phyloP scores from a whole-genome alignment of 2,329 filamentous ascomycete genomes.

The Volutella citrinella region DNA sequence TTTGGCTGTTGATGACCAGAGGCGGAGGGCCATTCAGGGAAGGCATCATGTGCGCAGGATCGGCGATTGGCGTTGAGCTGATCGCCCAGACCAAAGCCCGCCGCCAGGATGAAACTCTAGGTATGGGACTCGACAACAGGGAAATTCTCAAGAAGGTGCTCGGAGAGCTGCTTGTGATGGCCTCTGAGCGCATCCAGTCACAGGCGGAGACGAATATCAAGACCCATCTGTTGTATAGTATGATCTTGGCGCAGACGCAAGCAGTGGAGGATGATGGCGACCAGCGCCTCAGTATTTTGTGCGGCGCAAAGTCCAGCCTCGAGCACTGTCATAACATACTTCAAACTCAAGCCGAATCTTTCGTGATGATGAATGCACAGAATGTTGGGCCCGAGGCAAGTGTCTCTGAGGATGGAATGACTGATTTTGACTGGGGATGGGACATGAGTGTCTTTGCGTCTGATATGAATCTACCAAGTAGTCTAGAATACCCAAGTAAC shows the following conservation, averaged over 20 bases:
- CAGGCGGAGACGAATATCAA: constrained; percentile 45
- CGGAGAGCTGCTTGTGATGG: constrained; percentile 23
- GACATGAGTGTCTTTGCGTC: too few relatives aligned
- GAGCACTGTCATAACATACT: constrained; percentile 29
- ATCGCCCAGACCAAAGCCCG: constrained; percentile 29
- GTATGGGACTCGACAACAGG: constrained; percentile 22
- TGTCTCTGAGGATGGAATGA: too few relatives aligned
- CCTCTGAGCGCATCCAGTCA: constrained; percentile 31
- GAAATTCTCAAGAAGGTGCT: constrained; percentile 32
- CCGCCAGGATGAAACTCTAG: constrained; percentile 26
- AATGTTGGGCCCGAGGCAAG: too few relatives aligned
- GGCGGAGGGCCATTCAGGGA: constrained; percentile 42
- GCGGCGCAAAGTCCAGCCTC: constrained; percentile 32
- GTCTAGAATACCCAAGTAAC: too few relatives aligned
- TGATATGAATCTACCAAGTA: too few relatives aligned
- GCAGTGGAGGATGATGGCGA: constrained; percentile 26
- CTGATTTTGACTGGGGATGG: too few relatives aligned
- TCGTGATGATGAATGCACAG: too few relatives aligned
- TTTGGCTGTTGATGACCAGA: constrained; percentile 33
- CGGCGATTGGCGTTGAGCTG: constrained; percentile 35
- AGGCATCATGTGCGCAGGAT: constrained; percentile 29
- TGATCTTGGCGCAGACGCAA: constrained; percentile 38
- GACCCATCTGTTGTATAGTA: constrained; percentile 36
- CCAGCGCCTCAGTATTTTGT: constrained; percentile 26
- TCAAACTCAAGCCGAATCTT: constrained; percentile 4